Evolutionary conservation across 306 rosid genomes (phyloP).

Genomic region (Castanospermum australe): DNA sequence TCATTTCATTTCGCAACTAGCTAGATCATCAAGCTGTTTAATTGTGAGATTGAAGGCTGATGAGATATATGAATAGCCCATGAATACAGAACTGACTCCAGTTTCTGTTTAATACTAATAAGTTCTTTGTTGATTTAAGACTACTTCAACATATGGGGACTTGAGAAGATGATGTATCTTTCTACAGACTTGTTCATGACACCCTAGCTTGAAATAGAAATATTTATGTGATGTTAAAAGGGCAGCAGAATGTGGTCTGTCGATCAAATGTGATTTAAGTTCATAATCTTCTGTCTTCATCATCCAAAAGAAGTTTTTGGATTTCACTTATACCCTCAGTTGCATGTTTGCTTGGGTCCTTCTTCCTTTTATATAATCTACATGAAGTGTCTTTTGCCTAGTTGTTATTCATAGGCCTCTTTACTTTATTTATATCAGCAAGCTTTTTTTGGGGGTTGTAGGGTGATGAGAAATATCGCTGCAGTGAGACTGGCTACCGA

Average conservation of each 20-base stretch:
- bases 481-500: constrained; percentile 94
- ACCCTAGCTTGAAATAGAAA: not conserved
- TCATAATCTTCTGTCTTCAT: not conserved
- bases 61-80: not conserved
- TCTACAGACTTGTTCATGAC: not conserved
- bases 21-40: constrained; percentile 2
- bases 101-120: not conserved
- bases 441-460: constrained; percentile 27
- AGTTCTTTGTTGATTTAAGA: constrained; percentile 14
- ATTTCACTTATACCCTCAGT: not conserved
- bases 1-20: constrained; percentile 18
- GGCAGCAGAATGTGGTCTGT: not conserved
- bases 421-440: constrained; percentile 5
- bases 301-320: constrained; percentile 6
- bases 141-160: not conserved
- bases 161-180: not conserved
- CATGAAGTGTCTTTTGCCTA: not conserved
- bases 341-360: not conserved
- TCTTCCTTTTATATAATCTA: not conserved
- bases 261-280: constrained; percentile 19
- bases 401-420: not conserved
- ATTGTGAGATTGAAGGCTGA: constrained; percentile 5
- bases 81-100: not conserved
- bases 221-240: constrained; percentile 22
- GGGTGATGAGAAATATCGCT: constrained; percentile 74